Percentiles rank a stretch among this genome's conserved stretches.
phyloP scores from a whole-genome alignment of 202 grass and related monocot genomes.

The Panicum virgatum region DNA sequence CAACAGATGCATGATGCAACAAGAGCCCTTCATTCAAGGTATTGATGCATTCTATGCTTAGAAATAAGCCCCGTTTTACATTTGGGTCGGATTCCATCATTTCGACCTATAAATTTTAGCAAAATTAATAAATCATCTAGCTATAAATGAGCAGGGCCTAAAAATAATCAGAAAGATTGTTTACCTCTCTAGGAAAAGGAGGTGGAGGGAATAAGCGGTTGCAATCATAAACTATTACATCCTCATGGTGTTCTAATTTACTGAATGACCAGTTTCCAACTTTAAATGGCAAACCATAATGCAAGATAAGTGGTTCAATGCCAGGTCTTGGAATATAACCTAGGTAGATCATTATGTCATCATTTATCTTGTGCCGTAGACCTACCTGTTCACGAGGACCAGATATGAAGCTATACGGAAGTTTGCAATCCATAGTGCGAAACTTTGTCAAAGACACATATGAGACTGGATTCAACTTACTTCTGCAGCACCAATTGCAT shows the following conservation, averaged over 20 bases:
- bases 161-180: conserved; percentile 26
- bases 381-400: conserved; percentile 62
- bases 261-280: conserved; percentile 98
- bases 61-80: conserved; percentile 69
- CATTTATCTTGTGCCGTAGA: conserved; percentile 93
- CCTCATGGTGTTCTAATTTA: conserved; percentile 89
- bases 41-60: conserved; percentile 94
- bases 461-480: conserved; percentile 58
- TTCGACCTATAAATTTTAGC: conserved; percentile 67
- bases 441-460: conserved; percentile 20
- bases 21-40: conserved; percentile 96
- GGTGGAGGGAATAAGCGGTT: conserved; percentile 84
- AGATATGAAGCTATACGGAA: conserved; percentile 31
- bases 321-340: conserved; percentile 87
- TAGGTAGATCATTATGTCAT: conserved; percentile 98
- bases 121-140: conserved; percentile 21
- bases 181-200: conserved; percentile 88
- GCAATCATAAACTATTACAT: conserved; percentile 89
- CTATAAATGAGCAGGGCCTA: not conserved
- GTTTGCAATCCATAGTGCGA: conserved; percentile 6
- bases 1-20: conserved; percentile 73
- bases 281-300: conserved; percentile 91
- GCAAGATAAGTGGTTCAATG: conserved; percentile 80
- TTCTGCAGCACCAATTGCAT: conserved; percentile 95
- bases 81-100: conserved; percentile 78